phyloP scores from a whole-genome alignment of 75 land plant species.

The Chamaecyparis obtusa region DNA sequence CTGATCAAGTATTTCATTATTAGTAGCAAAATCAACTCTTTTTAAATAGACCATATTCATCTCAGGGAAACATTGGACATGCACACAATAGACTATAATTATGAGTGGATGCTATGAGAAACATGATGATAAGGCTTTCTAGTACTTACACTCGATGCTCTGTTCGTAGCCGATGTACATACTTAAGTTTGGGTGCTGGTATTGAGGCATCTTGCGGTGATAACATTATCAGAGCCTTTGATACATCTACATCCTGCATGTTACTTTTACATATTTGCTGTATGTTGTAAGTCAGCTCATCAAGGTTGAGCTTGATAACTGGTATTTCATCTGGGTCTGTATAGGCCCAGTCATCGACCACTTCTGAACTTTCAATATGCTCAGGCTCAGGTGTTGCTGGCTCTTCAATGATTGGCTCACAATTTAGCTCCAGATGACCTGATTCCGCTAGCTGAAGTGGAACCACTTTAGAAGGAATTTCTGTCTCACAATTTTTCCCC shows the following conservation, averaged over 20 bases:
- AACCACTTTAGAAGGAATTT: not conserved
- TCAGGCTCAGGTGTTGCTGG: conserved; percentile 56
- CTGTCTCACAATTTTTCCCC: conserved; percentile 12
- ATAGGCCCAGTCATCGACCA: conserved; percentile 20
- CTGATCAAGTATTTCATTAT: not conserved
- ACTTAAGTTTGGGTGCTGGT: conserved; percentile 70
- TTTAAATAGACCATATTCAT: not conserved
- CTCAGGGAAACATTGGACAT: not conserved
- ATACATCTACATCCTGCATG: conserved; percentile 26
- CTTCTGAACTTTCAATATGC: conserved; percentile 8
- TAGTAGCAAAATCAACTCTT: not conserved
- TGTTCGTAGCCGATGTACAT: conserved; percentile 55
- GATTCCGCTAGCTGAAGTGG: not conserved
- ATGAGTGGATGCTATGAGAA: not conserved
- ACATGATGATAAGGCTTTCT: not conserved
- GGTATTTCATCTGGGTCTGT: conserved; percentile 51
- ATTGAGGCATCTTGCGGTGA: conserved; percentile 48
- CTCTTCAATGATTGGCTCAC: conserved; percentile 65
- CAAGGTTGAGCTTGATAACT: conserved; percentile 31
- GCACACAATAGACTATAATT: not conserved
- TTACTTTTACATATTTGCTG: conserved; percentile 20
- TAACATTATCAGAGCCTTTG: conserved; percentile 53
- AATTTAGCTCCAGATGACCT: not conserved
- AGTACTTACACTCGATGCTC: conserved; percentile 74
- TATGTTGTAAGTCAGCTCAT: conserved; percentile 25